Evolutionary conservation across 2,329 filamentous ascomycete genomes (phyloP), one percentile per base, ranked within the genome.

Genomic region (Rhinocladiella similis): DNA sequence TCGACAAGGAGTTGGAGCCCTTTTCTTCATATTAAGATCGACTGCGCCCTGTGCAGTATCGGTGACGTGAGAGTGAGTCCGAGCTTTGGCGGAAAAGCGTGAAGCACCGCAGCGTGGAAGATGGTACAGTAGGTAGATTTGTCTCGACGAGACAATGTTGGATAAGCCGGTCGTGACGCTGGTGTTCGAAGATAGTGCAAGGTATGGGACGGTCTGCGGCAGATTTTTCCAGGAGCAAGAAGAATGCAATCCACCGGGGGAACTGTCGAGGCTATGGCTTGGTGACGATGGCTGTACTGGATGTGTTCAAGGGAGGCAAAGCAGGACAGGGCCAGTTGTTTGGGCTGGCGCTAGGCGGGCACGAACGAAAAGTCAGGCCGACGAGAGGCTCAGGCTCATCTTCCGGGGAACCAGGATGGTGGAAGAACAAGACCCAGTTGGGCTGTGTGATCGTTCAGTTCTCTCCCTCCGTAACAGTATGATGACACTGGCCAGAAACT

Each of bases 1-100:
- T 55, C 29, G 48, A 42, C 48, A 36, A 14, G 39, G 47, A 50
- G 36, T 18, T 39, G 57, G 42, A 36, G 54, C 53, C 53, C 56
- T 62, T 56, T 62, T 62, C 59, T 58, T 62, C 59, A 62, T 62
- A 49, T 62, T 62, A 43, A 39, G 54, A 13, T 27, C 22, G 42
- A 54, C 51, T 58, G 56, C 56, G 47, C 56, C 33, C 16, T 38
- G 56, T 33, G 51, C 56, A 54, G 56, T 48, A 22, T 25, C 18
- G 27, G 49, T 46, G 52, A 19, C 46, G 41, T 50, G 46, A 25
- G 27, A 38, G 19, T 10, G 48, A 20, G 50, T 58, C 47, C 39
- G 50, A 54, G 47, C 41, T 57, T 27, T 56, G 53, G 20, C 18
- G 16, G 16, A 25, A 41, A 33, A 54, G 36, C 20, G 5, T 27